These are phyloP conservation scores for Trichophyton verrucosum DNA, from an alignment of 2,329 filamentous ascomycete genomes.

Conservation along the genomic window DNA sequence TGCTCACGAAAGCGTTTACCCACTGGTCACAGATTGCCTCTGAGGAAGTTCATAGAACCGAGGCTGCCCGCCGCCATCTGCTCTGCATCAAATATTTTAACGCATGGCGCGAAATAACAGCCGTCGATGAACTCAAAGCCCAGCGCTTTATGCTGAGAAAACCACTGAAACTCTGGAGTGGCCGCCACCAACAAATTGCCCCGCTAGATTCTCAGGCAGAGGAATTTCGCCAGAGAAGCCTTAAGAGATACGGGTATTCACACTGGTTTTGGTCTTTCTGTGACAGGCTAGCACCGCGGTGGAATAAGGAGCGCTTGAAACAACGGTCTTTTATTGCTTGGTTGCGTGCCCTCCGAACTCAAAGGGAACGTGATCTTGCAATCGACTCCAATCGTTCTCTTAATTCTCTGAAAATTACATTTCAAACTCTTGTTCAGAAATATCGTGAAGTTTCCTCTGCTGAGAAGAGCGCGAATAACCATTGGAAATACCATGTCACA, in stretches of 20 bases:
- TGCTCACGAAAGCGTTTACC: slow-evolving; percentile 51
- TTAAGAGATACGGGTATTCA: slow-evolving; percentile 27
- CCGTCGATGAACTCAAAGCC: slow-evolving; percentile 44
- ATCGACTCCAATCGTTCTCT: slow-evolving; percentile 24
- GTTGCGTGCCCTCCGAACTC: slow-evolving; percentile 29
- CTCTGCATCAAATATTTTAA: slow-evolving; percentile 56
- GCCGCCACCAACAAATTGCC: slow-evolving; percentile 27
- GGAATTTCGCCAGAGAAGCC: slow-evolving; percentile 19
- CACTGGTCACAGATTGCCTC: slow-evolving; percentile 57
- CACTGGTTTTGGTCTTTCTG: slow-evolving; percentile 36
- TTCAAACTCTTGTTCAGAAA: slow-evolving; percentile 27
- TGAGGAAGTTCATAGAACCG: slow-evolving; percentile 54
- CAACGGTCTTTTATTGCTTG: slow-evolving; percentile 30
- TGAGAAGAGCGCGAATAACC: slow-evolving; percentile 22
- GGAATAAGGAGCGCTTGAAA: slow-evolving; percentile 31
- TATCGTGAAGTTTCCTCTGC: slow-evolving; percentile 19
- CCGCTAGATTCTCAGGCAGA: slow-evolving; percentile 25
- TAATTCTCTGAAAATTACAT: slow-evolving; percentile 18
- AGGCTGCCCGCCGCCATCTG: slow-evolving; percentile 57
- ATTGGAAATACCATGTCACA: slow-evolving; percentile 23
- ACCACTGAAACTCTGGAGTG: slow-evolving; percentile 44
- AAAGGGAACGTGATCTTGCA: slow-evolving; percentile 29
- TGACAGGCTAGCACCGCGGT: slow-evolving; percentile 32
- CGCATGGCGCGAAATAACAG: slow-evolving; percentile 55
- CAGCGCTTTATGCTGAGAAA: slow-evolving; percentile 42